These are phyloP conservation scores for Huiozyma sinensis DNA, from an alignment of 805 yeast species.

Conservation along the genomic window DNA sequence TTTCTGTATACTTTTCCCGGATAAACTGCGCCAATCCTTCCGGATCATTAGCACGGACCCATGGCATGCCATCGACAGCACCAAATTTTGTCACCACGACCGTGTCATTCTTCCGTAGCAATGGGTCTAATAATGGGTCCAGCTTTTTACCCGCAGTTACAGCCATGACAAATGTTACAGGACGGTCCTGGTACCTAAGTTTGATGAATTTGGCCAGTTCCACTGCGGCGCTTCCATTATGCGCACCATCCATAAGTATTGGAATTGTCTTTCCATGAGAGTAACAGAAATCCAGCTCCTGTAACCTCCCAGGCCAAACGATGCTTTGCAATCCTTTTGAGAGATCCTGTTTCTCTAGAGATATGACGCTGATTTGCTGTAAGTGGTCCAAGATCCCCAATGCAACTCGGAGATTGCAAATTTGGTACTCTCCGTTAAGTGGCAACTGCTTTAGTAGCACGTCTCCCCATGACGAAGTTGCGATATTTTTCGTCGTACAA, in stretches of 20 bases:
- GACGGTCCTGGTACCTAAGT: conserved; percentile 12
- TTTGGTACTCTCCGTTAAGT: conserved; percentile 63
- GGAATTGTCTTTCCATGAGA: conserved; percentile 11
- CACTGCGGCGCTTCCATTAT: conserved; percentile 76
- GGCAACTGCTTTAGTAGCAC: conserved; percentile 36
- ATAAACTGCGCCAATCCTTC: conserved; percentile 16
- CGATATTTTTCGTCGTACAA: conserved; percentile 5
- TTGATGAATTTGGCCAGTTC: conserved; percentile 51
- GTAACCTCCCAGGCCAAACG: conserved; percentile 84
- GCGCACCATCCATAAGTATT: conserved; percentile 80
- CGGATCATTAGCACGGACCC: conserved; percentile 51
- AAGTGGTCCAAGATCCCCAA: conserved; percentile 39
- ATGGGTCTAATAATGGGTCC: conserved; percentile 37
- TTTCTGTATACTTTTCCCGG: conserved; percentile 18
- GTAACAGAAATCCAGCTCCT: conserved; percentile 31
- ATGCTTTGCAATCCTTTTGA: conserved; percentile 44
- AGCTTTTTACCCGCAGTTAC: conserved; percentile 66
- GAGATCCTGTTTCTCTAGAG: conserved; percentile 30
- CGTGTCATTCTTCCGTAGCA: conserved; percentile 42
- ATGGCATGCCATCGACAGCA: conserved; percentile 83
- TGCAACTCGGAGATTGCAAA: conserved; percentile 59
- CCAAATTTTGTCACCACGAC: conserved; percentile 57
- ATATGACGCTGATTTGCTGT: conserved; percentile 14
- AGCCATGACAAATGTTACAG: conserved; percentile 52
- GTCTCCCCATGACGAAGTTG: conserved; percentile 25